Evolutionary conservation across 73 alveolate species (phyloP), one percentile per base, ranked within the genome.

Genomic region (Paramecium biaurelia): DNA sequence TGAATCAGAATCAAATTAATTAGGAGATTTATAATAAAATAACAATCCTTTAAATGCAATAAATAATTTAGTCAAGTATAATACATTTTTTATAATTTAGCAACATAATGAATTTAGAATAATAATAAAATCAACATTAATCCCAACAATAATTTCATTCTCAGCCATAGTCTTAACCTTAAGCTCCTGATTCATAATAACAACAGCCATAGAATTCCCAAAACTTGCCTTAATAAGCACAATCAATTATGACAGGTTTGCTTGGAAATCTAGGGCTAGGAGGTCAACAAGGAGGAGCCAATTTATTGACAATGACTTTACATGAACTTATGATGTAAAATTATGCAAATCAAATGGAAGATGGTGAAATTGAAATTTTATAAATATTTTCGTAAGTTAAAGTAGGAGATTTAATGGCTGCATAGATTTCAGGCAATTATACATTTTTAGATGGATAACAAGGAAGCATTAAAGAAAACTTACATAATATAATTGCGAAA

Each of bases 391-490:
- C 45, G 2, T 32, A 45, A 23, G 90, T 79, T 20, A 79, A 79
- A 79, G 43, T 79, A 20, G 90, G 76, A 2, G 90, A 79, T 79
- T 43, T 79, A 18, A 79, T 79, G 90, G 90, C 74, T 4, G 70
- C 70, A 4, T 21, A 43, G 14, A 6, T 79, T 7, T 38, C 45
- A 42, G 76, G 76, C 26, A 79, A 79, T 42, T 79, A 43, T 23
- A 10, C 45, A 45, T 79, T 79, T 47, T 79, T 79, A 7, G 90
- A 79, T 42, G 63, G 37, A 10, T 30, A n/a, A 26, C 28, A 79
- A 79, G 76, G 56, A 41, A 43, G 28, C 12, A 79, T 79, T 12
- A 79, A 20, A 79, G 76, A 20, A 7, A 79, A 79, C 15, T 24
- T 79, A 45, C 42, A 79, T 30, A 63, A 79, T 42, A 23, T 42